These are phyloP conservation scores for Fagopyrum homotropicum DNA, from an alignment of 148 eudicot genomes.

Conservation along the genomic window DNA sequence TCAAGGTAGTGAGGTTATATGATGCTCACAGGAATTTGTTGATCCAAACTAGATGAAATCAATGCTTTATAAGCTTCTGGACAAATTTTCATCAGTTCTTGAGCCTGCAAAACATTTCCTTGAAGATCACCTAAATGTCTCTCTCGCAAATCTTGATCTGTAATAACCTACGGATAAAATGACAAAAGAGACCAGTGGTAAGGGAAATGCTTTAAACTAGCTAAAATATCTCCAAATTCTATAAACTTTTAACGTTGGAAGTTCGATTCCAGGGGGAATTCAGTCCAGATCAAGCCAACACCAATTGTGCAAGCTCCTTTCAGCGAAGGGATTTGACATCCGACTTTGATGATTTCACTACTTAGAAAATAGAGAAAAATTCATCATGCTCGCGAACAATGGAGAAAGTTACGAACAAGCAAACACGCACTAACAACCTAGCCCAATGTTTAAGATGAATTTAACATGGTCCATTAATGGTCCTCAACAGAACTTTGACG, in stretches of 20 bases:
- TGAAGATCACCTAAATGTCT: conserved; percentile 90
- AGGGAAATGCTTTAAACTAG: neutral
- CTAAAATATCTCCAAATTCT: neutral
- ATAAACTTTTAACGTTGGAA: neutral
- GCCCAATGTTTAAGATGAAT: too few relatives aligned
- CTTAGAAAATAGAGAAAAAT: neutral
- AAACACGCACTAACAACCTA: too few relatives aligned
- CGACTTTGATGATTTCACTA: neutral
- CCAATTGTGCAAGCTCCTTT: neutral
- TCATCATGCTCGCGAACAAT: neutral
- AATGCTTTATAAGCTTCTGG: conserved; percentile 58
- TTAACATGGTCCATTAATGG: neutral
- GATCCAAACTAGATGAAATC: conserved; percentile 43
- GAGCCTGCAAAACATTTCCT: conserved; percentile 35
- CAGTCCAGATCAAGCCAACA: neutral
- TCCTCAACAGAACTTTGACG: neutral
- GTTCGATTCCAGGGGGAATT: neutral
- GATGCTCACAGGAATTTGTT: conserved; percentile 65
- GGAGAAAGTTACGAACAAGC: too few relatives aligned
- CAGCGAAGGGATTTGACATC: neutral
- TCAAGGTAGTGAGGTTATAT: neutral
- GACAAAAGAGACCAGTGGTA: neutral
- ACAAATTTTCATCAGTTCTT: conserved; percentile 40
- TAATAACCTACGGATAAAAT: conserved; percentile 42
- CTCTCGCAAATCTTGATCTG: conserved; percentile 61